A percentile compares a stretch with the other conserved stretches of the same genome.
phyloP scores from a whole-genome alignment of 345 rosid genomes.

The Pistacia atlantica region DNA sequence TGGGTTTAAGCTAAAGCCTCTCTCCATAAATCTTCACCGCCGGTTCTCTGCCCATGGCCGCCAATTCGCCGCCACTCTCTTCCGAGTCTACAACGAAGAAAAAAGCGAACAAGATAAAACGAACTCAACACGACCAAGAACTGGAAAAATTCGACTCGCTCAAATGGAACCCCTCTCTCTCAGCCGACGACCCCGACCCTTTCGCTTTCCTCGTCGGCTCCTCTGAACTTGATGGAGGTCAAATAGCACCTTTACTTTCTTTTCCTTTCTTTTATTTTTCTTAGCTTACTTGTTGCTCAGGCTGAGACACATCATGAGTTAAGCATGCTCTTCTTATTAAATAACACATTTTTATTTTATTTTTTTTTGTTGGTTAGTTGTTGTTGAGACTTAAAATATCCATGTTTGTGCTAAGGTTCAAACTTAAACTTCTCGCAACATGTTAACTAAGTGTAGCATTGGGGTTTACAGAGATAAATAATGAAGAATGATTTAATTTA shows the following conservation, averaged over 20 bases:
- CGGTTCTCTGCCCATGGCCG: constrained; percentile 29
- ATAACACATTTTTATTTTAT: no score
- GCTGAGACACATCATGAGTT: no score
- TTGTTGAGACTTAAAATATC: background rate
- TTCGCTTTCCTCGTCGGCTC: constrained; percentile 60
- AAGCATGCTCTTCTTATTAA: no score
- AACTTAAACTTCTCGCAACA: background rate
- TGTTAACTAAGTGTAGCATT: background rate
- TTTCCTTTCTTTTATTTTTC: background rate
- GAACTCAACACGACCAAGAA: constrained; percentile 40
- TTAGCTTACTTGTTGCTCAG: background rate
- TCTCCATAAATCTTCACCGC: no score
- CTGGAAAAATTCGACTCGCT: constrained; percentile 56
- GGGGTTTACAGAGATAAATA: constrained; percentile 18
- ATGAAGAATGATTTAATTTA: background rate
- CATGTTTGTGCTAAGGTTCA: background rate
- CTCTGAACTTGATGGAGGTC: constrained; percentile 84
- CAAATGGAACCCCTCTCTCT: constrained; percentile 55
- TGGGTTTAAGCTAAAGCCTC: no score
- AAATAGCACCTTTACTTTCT: background rate
- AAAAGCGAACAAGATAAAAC: constrained; percentile 34
- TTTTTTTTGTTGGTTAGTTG: background rate
- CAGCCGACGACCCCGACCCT: constrained; percentile 45
- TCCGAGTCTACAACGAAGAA: constrained; percentile 22
- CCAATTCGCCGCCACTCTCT: constrained; percentile 12